Evolutionary conservation across 176 grass and related monocot species (phyloP), one percentile per base, ranked within the genome.

Genomic region (Guadua angustifolia): DNA sequence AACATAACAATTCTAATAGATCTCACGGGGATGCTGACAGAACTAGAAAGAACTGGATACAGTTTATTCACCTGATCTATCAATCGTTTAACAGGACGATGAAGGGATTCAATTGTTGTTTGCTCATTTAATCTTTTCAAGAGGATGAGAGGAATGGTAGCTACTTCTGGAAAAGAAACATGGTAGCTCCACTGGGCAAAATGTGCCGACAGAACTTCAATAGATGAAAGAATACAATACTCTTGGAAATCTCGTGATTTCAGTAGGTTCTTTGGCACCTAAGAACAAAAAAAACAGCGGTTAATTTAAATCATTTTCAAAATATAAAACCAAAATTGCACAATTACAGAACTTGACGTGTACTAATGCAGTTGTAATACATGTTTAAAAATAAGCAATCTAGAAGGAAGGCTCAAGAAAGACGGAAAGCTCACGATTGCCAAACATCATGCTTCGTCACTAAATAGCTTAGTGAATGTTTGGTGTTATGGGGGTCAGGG

Each of bases 121-220:
- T 87, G 87, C 44, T 89, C 93, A 75, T 95, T 59, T 46, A 90
- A 82, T 81, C 70, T 99, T 77, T 99, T 99, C 69, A 99, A 53
- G 81, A 99, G 89, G 60, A 94, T 87, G 43, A 99, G 77, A 19
- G 96, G 93, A 74, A 94, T 94, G 19, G 89, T 94, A 57, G 89
- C 75, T 53, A 99, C 86, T 90, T 99, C 96, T 66, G 96, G 91
- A 78, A 99, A 92, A 72, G 93, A 95, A 73, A 95, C 82, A 87
- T 99, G 96, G 80, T 94, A 95, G 82, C 93, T 90, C 96, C 96
- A 98, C 53, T 98, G 96, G 39, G 79, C 68, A 77, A 98, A 92
- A 84, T 98, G 93, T 71, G 87, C 82, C 7, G 85, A 86, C 46
- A 98, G 82, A 86, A 92, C 75, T 81, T 92, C 80, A 19, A 95